Conservation (phyloP, 1,284 basidiomycete genomes). For the Ustilago cynodontis region DNA sequence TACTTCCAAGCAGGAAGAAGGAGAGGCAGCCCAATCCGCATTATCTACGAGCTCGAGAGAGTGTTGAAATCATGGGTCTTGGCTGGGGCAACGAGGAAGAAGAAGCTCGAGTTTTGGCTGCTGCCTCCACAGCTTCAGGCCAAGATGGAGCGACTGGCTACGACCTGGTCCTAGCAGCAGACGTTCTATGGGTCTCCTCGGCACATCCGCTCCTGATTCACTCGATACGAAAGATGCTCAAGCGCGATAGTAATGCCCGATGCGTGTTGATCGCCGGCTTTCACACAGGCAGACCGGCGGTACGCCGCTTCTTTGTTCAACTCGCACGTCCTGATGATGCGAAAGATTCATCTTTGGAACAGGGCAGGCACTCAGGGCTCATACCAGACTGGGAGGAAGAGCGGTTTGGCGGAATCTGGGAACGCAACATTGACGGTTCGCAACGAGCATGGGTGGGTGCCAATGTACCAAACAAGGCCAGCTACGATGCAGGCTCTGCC, state of each 20-base stretch:
- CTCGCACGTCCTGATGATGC: conserved; percentile 20
- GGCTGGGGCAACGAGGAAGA: conserved; percentile 42
- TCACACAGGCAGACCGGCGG: conserved; percentile 64
- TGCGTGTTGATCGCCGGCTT: conserved; percentile 62
- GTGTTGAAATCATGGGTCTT: conserved; percentile 33
- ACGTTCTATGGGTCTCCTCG: conserved; percentile 67
- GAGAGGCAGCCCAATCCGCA: conserved; percentile 5
- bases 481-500: conserved; percentile 6
- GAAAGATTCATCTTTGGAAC: conserved; percentile 10
- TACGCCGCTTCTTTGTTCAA: conserved; percentile 54
- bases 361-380: conserved; percentile 25
- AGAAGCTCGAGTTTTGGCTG: conserved; percentile 14
- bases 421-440: conserved; percentile 49
- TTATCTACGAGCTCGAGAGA: conserved; percentile 17
- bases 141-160: conserved; percentile 18
- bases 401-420: conserved; percentile 51
- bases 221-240: conserved; percentile 56
- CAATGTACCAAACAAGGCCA: conserved; percentile 18
- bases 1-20: conserved; percentile 8
- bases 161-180: conserved; percentile 60
- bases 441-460: conserved; percentile 33
- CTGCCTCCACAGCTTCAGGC: not conserved
- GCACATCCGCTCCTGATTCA: conserved; percentile 56
- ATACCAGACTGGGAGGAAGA: conserved; percentile 50
- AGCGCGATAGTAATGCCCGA: conserved; percentile 31